Evolutionary conservation across 2,329 filamentous ascomycete genomes (phyloP), one percentile per base, ranked within the genome.

Genomic region (Exophiala phaeomuriformis): DNA sequence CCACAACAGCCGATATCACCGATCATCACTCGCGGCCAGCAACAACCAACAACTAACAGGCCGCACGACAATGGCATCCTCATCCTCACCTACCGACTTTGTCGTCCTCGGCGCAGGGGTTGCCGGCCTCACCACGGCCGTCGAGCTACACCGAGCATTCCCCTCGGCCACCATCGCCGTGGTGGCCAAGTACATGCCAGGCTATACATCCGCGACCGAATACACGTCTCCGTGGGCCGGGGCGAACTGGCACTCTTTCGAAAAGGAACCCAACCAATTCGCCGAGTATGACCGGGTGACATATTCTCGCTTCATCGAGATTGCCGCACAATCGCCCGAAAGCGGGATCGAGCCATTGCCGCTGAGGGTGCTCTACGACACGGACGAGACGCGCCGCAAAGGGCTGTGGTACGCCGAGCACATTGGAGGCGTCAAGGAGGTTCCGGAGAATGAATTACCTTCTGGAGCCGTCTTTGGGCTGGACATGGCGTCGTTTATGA

Each of bases 161-260:
- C 39, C 39, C 4, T 63, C 67, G 6, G 72, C 78, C 59, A 43
- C 30, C 30, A 70, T 90, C 58, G 86, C 84, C 0, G 72, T 90
- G 31, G 72, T 86, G 33, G 84, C 86, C 2, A 90, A 89, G 65
- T 84, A 90, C 66, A 88, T 93, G 82, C 88, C 88, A 0, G 88
- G 88, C 43, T 6, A 12, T 88, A 88, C 88, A 67, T 84, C 88
- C 59, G 37, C 31, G 39, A 83, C 88, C 61, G 84, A 90, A 73
- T 93, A 93, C 67, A 82, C 86, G 0, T 90, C 85, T 7, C 86
- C 86, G 0, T 90, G 86, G 83, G 87, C 86, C 1, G 87, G 86
- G 8, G 86, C 86, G 50, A 89, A 90, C 65, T 81, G 55, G 86
- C 83, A 80, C 83, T 56, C 61, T 79, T 74, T 36, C 45, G 39